Evolutionary conservation across 2,329 filamentous ascomycete genomes (phyloP).

Genomic region (Apiospora malaysiana): DNA sequence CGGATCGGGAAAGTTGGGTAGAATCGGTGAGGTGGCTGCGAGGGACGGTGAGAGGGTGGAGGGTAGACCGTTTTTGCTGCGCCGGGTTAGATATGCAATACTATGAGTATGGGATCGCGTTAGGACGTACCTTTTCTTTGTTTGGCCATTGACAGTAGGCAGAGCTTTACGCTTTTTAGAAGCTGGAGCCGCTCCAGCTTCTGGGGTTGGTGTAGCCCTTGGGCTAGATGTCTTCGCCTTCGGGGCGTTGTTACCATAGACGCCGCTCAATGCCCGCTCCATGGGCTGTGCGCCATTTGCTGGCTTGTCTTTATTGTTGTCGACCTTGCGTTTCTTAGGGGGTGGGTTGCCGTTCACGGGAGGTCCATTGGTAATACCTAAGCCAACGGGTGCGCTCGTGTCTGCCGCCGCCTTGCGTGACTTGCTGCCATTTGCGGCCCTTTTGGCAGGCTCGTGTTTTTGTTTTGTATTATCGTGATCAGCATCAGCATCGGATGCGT

Average conservation of each 20-base stretch:
- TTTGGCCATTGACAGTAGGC: conserved; percentile 68
- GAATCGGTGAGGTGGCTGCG: conserved; percentile 73
- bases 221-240: conserved; percentile 70
- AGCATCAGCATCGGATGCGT: conserved; percentile 77
- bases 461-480: conserved; percentile 56
- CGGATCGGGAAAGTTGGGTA: conserved; percentile 70
- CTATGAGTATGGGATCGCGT: neutral
- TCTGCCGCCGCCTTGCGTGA: conserved; percentile 65
- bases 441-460: conserved; percentile 63
- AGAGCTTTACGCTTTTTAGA: conserved; percentile 76
- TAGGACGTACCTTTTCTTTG: conserved; percentile 76
- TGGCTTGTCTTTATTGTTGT: conserved; percentile 68
- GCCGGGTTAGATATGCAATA: neutral
- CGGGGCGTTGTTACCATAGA: conserved; percentile 54
- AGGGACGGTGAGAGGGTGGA: conserved; percentile 70
- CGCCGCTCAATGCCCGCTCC: conserved; percentile 72
- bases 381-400: conserved; percentile 56
- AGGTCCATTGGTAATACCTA: conserved; percentile 68
- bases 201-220: conserved; percentile 69
- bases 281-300: conserved; percentile 56
- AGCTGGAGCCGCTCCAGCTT: conserved; percentile 46
- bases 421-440: conserved; percentile 64
- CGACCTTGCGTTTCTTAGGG: conserved; percentile 81
- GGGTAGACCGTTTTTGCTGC: conserved; percentile 42
- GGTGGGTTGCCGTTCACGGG: conserved; percentile 58